These are phyloP conservation scores for Mycosphaerella sp. DNA, from an alignment of 2,329 filamentous ascomycete genomes.

Conservation along the genomic window DNA sequence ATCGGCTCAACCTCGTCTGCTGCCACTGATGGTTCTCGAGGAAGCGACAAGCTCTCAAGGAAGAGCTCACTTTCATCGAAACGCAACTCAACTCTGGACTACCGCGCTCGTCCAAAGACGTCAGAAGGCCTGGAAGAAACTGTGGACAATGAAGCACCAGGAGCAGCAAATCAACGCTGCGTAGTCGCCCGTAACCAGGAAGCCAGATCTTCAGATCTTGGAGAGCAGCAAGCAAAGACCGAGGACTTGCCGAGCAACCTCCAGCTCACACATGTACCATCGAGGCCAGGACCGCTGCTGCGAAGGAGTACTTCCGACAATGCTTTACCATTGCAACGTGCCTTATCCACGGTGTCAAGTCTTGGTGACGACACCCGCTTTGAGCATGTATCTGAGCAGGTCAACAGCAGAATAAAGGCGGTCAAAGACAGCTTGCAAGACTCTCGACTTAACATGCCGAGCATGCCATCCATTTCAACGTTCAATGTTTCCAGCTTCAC, in stretches of 20 bases:
- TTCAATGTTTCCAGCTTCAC: conserved; percentile 26
- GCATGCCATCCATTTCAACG: conserved; percentile 47
- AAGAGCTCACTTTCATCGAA: not conserved
- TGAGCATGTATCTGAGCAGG: conserved; percentile 71
- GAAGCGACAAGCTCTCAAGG: not conserved
- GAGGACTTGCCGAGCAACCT: conserved; percentile 21
- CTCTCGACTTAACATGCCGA: conserved; percentile 62
- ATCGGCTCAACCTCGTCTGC: conserved; percentile 26
- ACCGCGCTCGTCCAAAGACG: not conserved
- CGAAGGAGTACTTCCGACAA: conserved; percentile 67
- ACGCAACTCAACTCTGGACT: conserved; percentile 3
- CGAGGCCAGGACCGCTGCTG: conserved; percentile 35
- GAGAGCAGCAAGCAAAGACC: conserved; percentile 20
- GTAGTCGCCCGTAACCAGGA: too few species aligned
- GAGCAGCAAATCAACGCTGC: not conserved
- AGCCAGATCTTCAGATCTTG: conserved; percentile 13
- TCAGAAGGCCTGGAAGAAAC: not conserved
- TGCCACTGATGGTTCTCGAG: conserved; percentile 7
- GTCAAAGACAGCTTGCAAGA: conserved; percentile 84
- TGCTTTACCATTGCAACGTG: conserved; percentile 66
- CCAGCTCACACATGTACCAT: conserved; percentile 17
- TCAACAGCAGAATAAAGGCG: conserved; percentile 84
- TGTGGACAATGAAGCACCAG: not conserved
- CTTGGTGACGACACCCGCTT: conserved; percentile 79
- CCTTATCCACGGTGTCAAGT: conserved; percentile 71